Evolutionary conservation across 805 yeast species (phyloP), one percentile per base, ranked within the genome.

Genomic region (Isabelozyma rhagii): DNA sequence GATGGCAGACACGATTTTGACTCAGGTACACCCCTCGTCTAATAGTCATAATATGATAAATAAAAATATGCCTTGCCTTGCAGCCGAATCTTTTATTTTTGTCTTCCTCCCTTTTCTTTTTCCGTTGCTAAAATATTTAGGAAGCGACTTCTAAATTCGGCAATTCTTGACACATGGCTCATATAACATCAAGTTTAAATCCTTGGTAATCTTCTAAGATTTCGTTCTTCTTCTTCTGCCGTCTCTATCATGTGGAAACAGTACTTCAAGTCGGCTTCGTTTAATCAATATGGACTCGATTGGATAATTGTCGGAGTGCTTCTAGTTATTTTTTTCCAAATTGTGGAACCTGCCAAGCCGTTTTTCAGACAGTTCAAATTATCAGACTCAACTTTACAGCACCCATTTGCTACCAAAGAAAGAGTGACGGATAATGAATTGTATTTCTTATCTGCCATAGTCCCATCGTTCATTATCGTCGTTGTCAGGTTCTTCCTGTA

Each of bases 361-460:
- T 63, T 66, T 44, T 51, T 57, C 9, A 47, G 72, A 39, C 64
- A 67, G 47, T 67, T 70, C 52, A 53, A 51, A 43, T 48, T 69
- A 36, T 49, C 54, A 41, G 69, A 69, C 50, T 55, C 67, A 7
- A 52, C 54, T 8, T 53, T 70, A 27, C 64, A 63, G 44, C 68
- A 68, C 49, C 66, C 70, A 10, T 68, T 65, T 47, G 67, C 71
- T 15, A 53, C 50, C 7, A 43, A 31, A 11, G 72, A 69, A 53
- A 59, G 68, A 31, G 63, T 69, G 6, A 61, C 66, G 21, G 72
- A 71, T 51, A 55, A 58, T 39, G 59, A 63, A 47, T 57, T 71
- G 29, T 71, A 71, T 48, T 25, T 67, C 6, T 56, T 62, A 40
- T 52, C 69, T 11, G 58, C 56, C 9, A 43, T 67, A 4, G 28